A percentile compares a stretch with the other conserved stretches of the same genome.
These are phyloP conservation scores for Ganoderma resinaceum DNA, from an alignment of 1,284 basidiomycete genomes.

Conservation along the genomic window DNA sequence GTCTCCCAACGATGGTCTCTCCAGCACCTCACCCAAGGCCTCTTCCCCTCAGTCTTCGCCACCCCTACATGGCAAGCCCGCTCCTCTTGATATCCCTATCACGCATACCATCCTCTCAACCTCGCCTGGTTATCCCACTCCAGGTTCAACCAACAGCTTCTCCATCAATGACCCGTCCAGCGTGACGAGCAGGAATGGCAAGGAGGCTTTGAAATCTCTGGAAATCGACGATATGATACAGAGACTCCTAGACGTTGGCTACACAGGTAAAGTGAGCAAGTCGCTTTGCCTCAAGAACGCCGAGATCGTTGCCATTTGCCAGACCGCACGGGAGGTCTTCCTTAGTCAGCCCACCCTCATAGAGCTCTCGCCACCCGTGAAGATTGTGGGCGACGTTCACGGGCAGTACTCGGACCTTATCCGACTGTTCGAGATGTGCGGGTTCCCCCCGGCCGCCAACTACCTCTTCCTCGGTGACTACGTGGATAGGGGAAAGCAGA, in stretches of 20 bases:
- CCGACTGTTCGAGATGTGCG: conserved; percentile 99
- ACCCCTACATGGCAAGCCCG: conserved; percentile 43
- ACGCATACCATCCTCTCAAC: conserved; percentile 79
- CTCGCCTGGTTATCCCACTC: conserved; percentile 51
- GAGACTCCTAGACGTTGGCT: conserved; percentile 95
- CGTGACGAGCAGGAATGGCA: conserved; percentile 51
- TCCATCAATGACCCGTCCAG: conserved; percentile 45
- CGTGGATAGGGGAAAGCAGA: conserved; percentile 98
- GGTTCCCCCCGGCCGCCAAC: conserved; percentile 96
- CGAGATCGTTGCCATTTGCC: conserved; percentile 95
- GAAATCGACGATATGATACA: conserved; percentile 99
- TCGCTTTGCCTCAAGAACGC: conserved; percentile 96
- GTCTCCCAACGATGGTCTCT: conserved; percentile 41
- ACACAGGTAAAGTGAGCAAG: conserved; percentile 98
- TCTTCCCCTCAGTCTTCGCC: conserved; percentile 44
- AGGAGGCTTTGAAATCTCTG: conserved; percentile 70
- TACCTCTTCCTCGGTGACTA: conserved; percentile 99
- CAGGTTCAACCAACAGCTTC: conserved; percentile 53
- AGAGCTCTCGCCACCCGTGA: conserved; percentile 97
- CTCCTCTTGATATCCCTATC: conserved; percentile 78
- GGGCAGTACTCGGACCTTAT: conserved; percentile 99
- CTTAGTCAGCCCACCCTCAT: conserved; percentile 97
- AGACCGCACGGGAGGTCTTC: conserved; percentile 97
- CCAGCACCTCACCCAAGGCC: conserved; percentile 34
- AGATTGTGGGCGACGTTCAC: conserved; percentile 99